A percentile compares a stretch with the other conserved stretches of the same genome.
Evolutionary conservation across 2,329 filamentous ascomycete genomes (phyloP).

Genomic region (Diaporthe capsici): DNA sequence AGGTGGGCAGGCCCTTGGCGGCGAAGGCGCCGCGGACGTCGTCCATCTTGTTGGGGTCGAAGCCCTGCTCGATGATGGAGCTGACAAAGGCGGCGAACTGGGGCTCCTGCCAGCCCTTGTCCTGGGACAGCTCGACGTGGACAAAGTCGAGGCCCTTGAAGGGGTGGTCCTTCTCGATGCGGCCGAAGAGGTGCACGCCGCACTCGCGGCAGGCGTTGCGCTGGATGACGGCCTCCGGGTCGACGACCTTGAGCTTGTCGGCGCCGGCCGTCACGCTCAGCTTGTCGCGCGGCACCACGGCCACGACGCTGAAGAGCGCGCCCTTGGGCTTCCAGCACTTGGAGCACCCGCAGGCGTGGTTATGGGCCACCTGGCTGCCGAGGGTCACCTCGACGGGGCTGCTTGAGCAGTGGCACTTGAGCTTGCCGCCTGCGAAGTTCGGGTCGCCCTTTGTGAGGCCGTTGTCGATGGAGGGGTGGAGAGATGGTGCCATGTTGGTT

Average conservation of each 20-base stretch:
- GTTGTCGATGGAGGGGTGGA: slow-evolving; percentile 75
- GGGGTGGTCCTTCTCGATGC: slow-evolving; percentile 74
- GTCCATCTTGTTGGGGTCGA: slow-evolving; percentile 67
- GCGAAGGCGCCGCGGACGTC: slow-evolving; percentile 68
- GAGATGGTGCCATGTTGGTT: slow-evolving; percentile 55
- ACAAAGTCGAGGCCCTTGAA: slow-evolving; percentile 81
- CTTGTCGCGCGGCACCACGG: slow-evolving; percentile 69
- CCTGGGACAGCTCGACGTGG: slow-evolving; percentile 71
- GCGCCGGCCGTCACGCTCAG: slow-evolving; percentile 70
- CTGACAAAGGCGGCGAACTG: slow-evolving; percentile 79
- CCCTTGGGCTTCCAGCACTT: slow-evolving; percentile 80
- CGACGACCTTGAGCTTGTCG: slow-evolving; percentile 70
- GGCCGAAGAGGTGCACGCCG: slow-evolving; percentile 74
- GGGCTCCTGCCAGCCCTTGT: slow-evolving; percentile 78
- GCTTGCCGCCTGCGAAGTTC: slow-evolving; percentile 71
- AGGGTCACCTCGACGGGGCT: slow-evolving; percentile 72
- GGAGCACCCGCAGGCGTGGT: slow-evolving; percentile 80
- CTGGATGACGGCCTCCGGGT: slow-evolving; percentile 69
- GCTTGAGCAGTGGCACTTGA: slow-evolving; percentile 71
- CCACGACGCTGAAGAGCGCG: slow-evolving; percentile 75
- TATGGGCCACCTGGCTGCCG: slow-evolving; percentile 72
- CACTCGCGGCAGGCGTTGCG: slow-evolving; percentile 73
- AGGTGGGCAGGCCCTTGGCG: slow-evolving; percentile 69
- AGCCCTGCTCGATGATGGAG: slow-evolving; percentile 78
- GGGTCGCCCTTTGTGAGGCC: slow-evolving; percentile 69